Conservation (phyloP, 2,329 filamentous ascomycete species). For the Colletotrichum filicis region DNA sequence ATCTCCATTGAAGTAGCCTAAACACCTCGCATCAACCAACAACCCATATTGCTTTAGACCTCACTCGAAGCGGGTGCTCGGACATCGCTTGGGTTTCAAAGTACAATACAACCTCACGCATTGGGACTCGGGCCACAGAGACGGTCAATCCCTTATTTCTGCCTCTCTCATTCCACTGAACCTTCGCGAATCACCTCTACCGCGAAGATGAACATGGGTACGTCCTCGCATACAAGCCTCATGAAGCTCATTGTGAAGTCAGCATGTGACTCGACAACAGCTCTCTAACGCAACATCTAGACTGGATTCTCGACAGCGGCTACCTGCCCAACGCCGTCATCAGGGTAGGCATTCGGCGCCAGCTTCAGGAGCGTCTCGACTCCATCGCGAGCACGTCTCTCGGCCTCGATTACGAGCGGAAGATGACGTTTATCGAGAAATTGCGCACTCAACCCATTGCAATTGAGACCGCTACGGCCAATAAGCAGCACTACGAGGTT, state of each 20-base stretch:
- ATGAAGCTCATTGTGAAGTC: neutral
- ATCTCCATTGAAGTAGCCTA: neutral
- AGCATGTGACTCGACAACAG: neutral
- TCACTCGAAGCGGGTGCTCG: neutral
- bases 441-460: slow-evolving; percentile 73
- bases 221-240: neutral
- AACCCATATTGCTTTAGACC: neutral
- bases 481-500: slow-evolving; percentile 79
- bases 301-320: slow-evolving; percentile 72
- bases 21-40: neutral
- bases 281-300: slow-evolving; percentile 42
- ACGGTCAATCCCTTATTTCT: neutral
- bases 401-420: slow-evolving; percentile 63
- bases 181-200: neutral
- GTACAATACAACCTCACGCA: neutral
- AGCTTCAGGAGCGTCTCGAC: slow-evolving; percentile 69
- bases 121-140: neutral
- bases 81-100: neutral
- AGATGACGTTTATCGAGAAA: slow-evolving; percentile 71
- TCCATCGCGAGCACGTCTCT: slow-evolving; percentile 66
- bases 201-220: slow-evolving; percentile 28
- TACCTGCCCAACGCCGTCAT: slow-evolving; percentile 73
- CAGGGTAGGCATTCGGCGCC: slow-evolving; percentile 72
- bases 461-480: slow-evolving; percentile 73
- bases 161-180: neutral